Evolutionary conservation across 495 filamentous ascomycete genomes (phyloP), one percentile per base, ranked within the genome.

Genomic region (Penicillium longicatenatum): DNA sequence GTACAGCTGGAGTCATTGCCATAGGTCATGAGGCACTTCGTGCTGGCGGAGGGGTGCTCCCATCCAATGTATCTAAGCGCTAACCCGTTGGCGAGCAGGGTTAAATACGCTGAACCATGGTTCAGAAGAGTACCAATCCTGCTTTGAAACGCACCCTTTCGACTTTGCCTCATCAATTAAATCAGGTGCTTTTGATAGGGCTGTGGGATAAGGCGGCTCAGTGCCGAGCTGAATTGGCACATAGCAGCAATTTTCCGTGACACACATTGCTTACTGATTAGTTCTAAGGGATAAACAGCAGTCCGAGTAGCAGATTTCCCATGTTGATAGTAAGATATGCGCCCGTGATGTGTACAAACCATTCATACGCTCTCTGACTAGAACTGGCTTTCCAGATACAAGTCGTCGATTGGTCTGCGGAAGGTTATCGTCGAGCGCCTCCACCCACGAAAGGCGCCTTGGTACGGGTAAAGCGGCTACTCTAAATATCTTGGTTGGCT

Each of bases 31-130:
- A 41, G 37, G 37, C 1, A 41, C 37, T 41, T n/a, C n/a, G 12
- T 17, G 37, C 37, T 41, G 37, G n/a, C 16, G 12, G 37, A 8
- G 37, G 12, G 12, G 9, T 14, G 19, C 19, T 45, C 42, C 42
- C 19, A 45, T 45, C 42, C 42, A 45, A 45, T 45, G 17, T 20
- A 45, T 45, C 11, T 17, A 45, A 45, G 42, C 42, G 42, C 42
- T 20, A 21, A 4, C 6, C 19, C 19, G 19, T 6, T 17, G 42
- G 11, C 42, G 20, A 45, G 42, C 42, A 44, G 42, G 42, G 42
- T 16, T 45, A 21, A 20, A 21, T 19, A 6, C 21, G 19, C 42
- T 45, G 16, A 45, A 45, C 42, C 42, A 45, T 45, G 42, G 42
- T 45, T 45, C 42, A 45, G 19, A 20, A 21, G 19, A 45, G 8